Evolutionary conservation across 345 rosid species (phyloP), one percentile per base, ranked within the genome.

Genomic region (Triadica sebifera): DNA sequence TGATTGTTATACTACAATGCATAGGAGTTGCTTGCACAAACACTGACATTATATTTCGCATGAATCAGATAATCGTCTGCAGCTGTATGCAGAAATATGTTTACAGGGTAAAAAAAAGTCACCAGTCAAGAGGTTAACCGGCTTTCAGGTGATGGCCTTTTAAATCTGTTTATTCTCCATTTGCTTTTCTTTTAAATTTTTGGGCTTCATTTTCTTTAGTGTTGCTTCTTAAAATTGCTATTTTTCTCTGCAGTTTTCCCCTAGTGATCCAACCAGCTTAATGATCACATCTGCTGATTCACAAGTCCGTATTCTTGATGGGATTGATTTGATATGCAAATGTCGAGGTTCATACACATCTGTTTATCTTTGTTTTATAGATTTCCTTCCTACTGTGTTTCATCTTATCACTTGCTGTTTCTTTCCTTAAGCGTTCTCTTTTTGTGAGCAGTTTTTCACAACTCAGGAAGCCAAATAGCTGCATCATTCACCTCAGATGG

Each of bases 201-300:
- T 68, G 12, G 41, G 41, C 22, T 67, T 55, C 58, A 17, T 58
- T 37, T 63, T 4, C 47, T 19, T 22, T n/a, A n/a, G 15, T 49
- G 12, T 61, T 6, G 47, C 49, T 63, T 55, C 22, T 50, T 22
- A n/a, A 55, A n/a, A 51, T 68, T 74, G 25, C 25, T 34, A 15
- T 50, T 71, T 39, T 52, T 16, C 11, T 11, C 22, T 65, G 65
- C 82, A 86, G 89, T 83, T 81, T 75, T 84, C 74, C 24, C 85
- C 89, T 1, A 70, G 62, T 12, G 85, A 86, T 58, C 77, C 79
- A 4, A 77, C 74, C 63, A 80, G 72, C 74, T 10, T 86, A 67
- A 79, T 86, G 85, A 85, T 84, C 13, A 75, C 82, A 53, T 84
- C 82, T 70, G 87, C 87, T 65, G 84, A 84, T 81, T 81, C 85